phyloP scores from a whole-genome alignment of 2,329 filamentous ascomycete genomes.

The Phoma sp. region DNA sequence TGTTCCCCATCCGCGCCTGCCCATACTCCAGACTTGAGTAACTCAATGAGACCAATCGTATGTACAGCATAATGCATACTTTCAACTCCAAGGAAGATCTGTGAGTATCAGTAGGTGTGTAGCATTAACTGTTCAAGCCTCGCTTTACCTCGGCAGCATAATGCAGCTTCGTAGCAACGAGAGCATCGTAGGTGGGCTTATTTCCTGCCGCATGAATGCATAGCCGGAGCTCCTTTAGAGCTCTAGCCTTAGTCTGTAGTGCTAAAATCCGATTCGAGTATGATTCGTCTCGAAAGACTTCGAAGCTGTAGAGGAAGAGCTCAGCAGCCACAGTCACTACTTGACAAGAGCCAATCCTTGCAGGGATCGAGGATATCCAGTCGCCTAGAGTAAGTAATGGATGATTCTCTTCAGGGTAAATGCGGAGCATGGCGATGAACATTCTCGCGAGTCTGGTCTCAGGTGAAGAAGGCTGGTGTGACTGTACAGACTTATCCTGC shows the following conservation, averaged over 20 bases:
- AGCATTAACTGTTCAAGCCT: too few relatives aligned
- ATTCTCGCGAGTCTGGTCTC: not conserved
- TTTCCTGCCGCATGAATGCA: not conserved
- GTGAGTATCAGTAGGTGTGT: not conserved
- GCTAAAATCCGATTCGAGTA: not conserved
- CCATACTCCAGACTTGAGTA: not conserved
- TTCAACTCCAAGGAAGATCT: slow-evolving; percentile 8
- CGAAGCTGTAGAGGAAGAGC: slow-evolving; percentile 2
- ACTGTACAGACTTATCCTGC: not conserved
- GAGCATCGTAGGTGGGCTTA: not conserved
- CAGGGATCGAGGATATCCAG: slow-evolving; percentile 5
- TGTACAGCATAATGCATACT: slow-evolving; percentile 8
- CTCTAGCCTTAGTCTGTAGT: not conserved
- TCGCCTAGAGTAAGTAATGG: slow-evolving; percentile 3
- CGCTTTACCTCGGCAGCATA: slow-evolving; percentile 9
- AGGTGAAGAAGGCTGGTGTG: not conserved
- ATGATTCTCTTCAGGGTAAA: not conserved
- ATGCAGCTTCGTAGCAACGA: slow-evolving; percentile 8
- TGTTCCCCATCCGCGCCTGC: not conserved
- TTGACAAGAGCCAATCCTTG: not conserved
- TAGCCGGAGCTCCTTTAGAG: not conserved
- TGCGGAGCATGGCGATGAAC: not conserved
- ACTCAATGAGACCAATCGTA: slow-evolving; percentile 5
- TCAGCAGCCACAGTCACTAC: slow-evolving; percentile 6
- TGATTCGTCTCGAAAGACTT: not conserved